Percentiles rank a stretch among this genome's conserved stretches.
These are phyloP conservation scores for Pisolithus orientalis DNA, from an alignment of 768 basidiomycete species.

Conservation along the genomic window DNA sequence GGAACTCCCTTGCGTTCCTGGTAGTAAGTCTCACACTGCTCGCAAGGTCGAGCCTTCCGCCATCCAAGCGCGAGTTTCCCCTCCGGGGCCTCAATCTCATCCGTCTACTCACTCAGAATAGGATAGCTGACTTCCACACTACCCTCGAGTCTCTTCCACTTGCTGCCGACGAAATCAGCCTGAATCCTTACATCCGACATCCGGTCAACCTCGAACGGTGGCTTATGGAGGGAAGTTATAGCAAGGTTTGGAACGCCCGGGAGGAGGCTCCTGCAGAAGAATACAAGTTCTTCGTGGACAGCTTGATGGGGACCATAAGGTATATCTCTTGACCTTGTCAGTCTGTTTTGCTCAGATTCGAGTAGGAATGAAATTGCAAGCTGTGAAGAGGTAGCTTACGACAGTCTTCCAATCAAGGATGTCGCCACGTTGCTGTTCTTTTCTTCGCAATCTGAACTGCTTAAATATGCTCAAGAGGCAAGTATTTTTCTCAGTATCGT, in stretches of 20 bases:
- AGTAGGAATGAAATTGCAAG: slow-evolving; percentile 92
- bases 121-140: slow-evolving; percentile 97
- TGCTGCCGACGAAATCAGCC: slow-evolving; percentile 57
- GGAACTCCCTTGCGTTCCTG: background rate
- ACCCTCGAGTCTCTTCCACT: slow-evolving; percentile 84
- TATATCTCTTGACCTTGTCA: slow-evolving; percentile 27
- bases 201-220: slow-evolving; percentile 91
- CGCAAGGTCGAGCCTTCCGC: slow-evolving; percentile 64
- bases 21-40: background rate
- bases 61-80: slow-evolving; percentile 80
- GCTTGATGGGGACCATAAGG: slow-evolving; percentile 92
- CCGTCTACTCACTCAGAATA: slow-evolving; percentile 89
- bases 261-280: slow-evolving; percentile 91
- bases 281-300: slow-evolving; percentile 91
- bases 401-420: slow-evolving; percentile 83
- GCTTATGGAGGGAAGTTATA: slow-evolving; percentile 98
- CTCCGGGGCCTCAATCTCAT: slow-evolving; percentile 93
- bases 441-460: slow-evolving; percentile 69
- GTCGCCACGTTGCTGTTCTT: slow-evolving; percentile 92
- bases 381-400: slow-evolving; percentile 92
- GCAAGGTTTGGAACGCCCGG: slow-evolving; percentile 94
- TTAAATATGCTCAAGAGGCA: slow-evolving; percentile 79
- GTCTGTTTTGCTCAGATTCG: slow-evolving; percentile 2
- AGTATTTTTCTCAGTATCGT: slow-evolving; percentile 10
- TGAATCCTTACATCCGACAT: slow-evolving; percentile 73